These are phyloP conservation scores for Chlorella sp. DNA, from an alignment of 139 green algal species.

Conservation along the genomic window DNA sequence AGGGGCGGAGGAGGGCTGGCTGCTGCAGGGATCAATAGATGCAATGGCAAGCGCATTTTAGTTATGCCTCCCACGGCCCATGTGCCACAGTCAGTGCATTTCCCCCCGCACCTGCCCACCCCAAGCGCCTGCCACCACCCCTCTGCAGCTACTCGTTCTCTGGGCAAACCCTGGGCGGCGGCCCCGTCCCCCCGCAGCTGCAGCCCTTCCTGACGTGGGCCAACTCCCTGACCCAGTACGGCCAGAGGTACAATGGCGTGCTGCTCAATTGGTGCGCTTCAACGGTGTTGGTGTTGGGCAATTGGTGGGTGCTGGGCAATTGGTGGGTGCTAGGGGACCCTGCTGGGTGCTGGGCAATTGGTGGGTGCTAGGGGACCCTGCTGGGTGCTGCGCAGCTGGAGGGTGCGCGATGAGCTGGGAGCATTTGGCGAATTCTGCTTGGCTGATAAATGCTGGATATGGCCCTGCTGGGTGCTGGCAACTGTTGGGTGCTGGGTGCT, in stretches of 20 bases:
- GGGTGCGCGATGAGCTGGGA: no score
- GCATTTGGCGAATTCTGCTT: no score
- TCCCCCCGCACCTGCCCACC: background rate
- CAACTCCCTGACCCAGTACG: background rate
- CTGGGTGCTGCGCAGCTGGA: background rate
- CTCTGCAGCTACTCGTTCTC: background rate
- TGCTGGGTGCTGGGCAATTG: background rate
- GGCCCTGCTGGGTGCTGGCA: no score
- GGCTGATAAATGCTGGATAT: no score
- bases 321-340: background rate
- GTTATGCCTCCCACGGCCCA: background rate
- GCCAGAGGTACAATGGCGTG: background rate
- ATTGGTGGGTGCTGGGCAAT: background rate
- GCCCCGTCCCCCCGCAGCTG: background rate
- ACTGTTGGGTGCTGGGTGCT: no score
- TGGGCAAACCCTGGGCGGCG: background rate
- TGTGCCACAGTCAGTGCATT: background rate
- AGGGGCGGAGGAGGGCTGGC: no score
- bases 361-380: background rate
- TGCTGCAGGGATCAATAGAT: background rate
- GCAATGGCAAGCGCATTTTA: background rate
- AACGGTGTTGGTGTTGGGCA: background rate
- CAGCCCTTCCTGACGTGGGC: conserved; percentile 7
- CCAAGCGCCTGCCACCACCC: background rate
- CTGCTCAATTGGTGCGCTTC: background rate